Evolutionary conservation across 208 protist genomes (phyloP).

Genomic region (Leishmania arabica): DNA sequence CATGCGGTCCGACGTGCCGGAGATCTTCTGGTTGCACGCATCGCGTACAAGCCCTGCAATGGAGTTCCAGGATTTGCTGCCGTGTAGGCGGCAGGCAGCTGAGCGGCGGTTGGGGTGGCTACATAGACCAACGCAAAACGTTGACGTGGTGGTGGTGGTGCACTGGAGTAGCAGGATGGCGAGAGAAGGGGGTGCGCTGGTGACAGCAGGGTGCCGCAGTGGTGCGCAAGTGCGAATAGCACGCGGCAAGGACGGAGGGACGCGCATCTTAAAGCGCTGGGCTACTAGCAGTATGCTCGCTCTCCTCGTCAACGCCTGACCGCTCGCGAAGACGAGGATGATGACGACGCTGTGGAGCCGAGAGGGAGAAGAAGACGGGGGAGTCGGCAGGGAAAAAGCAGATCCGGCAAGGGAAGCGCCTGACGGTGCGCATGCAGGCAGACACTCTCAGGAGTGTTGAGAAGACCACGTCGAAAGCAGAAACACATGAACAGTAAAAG

Average conservation of each 20-base stretch:
- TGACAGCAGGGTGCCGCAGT: not conserved
- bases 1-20: not conserved
- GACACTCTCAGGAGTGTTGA: not conserved
- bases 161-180: not conserved
- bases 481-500: not conserved
- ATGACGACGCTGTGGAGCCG: not conserved
- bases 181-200: not conserved
- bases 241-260: not conserved
- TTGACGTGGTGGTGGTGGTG: not conserved
- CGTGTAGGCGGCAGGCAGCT: slow-evolving; percentile 6
- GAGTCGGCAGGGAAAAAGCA: not conserved
- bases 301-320: not conserved
- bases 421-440: not conserved
- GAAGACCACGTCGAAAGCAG: not conserved
- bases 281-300: not conserved
- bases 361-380: not conserved
- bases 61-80: not conserved
- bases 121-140: not conserved
- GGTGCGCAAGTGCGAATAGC: not conserved
- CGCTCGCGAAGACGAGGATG: not conserved
- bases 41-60: not conserved
- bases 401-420: too few relatives aligned
- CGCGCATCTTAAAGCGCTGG: not conserved
- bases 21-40: not conserved
- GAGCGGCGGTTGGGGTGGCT: not conserved